These are phyloP conservation scores for Geotrichum restrictum DNA, from an alignment of 1,139 yeast species.

Conservation along the genomic window DNA sequence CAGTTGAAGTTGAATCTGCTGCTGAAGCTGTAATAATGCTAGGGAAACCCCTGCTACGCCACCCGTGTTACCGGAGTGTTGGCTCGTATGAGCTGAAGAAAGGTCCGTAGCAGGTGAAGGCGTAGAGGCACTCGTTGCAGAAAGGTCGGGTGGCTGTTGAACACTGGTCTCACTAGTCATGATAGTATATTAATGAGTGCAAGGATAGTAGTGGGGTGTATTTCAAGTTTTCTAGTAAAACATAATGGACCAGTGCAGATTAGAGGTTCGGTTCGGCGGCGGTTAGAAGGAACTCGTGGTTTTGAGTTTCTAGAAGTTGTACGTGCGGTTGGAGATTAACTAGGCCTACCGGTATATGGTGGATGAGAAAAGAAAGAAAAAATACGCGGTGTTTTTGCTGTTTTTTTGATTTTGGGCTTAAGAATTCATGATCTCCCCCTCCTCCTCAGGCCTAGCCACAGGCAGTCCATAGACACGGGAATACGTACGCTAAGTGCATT, in stretches of 20 bases:
- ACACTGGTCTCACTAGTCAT: not conserved
- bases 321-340: too few relatives aligned
- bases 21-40: conserved; percentile 5
- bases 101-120: not conserved
- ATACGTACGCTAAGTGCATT: too few relatives aligned
- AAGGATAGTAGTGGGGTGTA: not conserved
- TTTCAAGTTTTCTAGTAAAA: not conserved
- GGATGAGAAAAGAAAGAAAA: not conserved
- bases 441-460: too few relatives aligned
- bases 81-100: not conserved
- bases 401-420: too few relatives aligned
- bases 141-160: conserved; percentile 1
- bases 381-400: too few relatives aligned
- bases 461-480: too few relatives aligned
- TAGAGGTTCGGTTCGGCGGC: not conserved
- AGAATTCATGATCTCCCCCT: too few relatives aligned
- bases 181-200: not conserved
- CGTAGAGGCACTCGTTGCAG: not conserved
- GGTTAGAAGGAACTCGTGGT: not conserved
- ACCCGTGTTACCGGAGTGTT: not conserved
- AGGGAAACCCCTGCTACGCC: conserved; percentile 2
- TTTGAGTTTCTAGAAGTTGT: too few relatives aligned
- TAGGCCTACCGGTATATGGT: too few relatives aligned
- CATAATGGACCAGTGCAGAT: not conserved
- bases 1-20: conserved; percentile 10